A percentile compares a stretch with the other conserved stretches of the same genome.
These are phyloP conservation scores for Eucalyptus pauciflora DNA, from an alignment of 345 rosid species.

Conservation along the genomic window DNA sequence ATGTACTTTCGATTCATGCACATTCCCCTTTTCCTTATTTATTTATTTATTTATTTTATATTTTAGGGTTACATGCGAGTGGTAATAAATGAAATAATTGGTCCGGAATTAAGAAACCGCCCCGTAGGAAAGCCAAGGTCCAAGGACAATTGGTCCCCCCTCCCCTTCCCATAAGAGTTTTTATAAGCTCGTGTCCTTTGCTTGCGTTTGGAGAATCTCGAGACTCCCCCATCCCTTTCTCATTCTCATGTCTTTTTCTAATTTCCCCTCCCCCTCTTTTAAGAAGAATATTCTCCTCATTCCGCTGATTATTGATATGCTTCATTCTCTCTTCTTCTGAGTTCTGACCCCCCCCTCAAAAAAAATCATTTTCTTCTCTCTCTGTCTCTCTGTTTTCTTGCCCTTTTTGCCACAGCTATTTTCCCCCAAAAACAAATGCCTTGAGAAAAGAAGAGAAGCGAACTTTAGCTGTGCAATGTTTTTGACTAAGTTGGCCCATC, in stretches of 20 bases:
- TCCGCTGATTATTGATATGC: not conserved
- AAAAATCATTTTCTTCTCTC: too few relatives aligned
- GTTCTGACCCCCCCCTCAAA: too few relatives aligned
- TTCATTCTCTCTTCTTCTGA: not conserved
- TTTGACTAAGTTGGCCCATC: not conserved
- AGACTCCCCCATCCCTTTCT: not conserved
- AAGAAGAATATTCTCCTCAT: not conserved
- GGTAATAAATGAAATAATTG: not conserved
- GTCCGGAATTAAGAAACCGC: slow-evolving; percentile 44
- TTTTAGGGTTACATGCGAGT: not conserved
- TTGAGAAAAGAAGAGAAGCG: not conserved
- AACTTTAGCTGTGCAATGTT: not conserved
- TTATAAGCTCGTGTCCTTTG: not conserved
- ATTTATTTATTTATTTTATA: rapidly evolving
- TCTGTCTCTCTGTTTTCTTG: rapidly evolving
- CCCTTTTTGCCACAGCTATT: not conserved
- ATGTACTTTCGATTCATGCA: not conserved
- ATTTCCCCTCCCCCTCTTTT: not conserved
- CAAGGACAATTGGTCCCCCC: not conserved
- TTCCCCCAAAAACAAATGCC: not conserved
- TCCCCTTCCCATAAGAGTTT: not conserved
- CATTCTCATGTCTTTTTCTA: not conserved
- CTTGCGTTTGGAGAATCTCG: not conserved
- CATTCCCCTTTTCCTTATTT: not conserved
- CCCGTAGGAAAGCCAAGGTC: not conserved